Evolutionary conservation across 2,329 filamentous ascomycete species (phyloP).

Genomic region (Tolypocladium endophyticum): DNA sequence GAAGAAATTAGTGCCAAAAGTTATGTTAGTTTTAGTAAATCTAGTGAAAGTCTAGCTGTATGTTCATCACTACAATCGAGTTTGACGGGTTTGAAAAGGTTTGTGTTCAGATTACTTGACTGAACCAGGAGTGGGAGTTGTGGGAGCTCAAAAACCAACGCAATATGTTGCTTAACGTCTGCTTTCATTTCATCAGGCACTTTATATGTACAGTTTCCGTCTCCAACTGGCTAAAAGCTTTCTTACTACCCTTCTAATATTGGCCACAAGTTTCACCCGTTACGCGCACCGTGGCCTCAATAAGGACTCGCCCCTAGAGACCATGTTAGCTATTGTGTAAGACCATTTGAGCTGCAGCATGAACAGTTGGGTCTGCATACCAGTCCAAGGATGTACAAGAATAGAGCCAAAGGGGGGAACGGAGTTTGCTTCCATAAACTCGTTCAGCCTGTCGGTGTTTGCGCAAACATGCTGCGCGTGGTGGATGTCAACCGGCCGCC

Average conservation of each 20-base stretch:
- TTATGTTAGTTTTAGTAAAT: background rate
- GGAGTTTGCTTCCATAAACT: background rate
- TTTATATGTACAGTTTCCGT: background rate
- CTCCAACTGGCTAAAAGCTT: background rate
- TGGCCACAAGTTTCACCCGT: background rate
- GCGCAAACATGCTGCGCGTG: background rate
- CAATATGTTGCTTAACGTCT: background rate
- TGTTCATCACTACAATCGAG: background rate
- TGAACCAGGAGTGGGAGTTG: background rate
- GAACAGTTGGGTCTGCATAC: background rate
- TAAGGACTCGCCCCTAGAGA: background rate
- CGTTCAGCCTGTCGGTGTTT: background rate
- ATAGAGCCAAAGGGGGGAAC: background rate
- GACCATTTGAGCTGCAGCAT: background rate
- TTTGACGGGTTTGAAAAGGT: background rate
- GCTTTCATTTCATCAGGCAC: background rate
- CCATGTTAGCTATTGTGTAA: background rate
- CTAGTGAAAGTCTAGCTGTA: background rate
- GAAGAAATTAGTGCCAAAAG: background rate
- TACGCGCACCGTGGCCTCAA: background rate
- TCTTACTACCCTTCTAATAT: background rate
- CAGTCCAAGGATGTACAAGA: background rate
- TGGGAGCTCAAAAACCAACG: background rate
- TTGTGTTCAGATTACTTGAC: background rate
- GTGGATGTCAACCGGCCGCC: background rate